Percentiles rank a stretch among this genome's conserved stretches.
phyloP scores from a whole-genome alignment of 2,329 filamentous ascomycete species.

The Trichoderma cornu-damae region DNA sequence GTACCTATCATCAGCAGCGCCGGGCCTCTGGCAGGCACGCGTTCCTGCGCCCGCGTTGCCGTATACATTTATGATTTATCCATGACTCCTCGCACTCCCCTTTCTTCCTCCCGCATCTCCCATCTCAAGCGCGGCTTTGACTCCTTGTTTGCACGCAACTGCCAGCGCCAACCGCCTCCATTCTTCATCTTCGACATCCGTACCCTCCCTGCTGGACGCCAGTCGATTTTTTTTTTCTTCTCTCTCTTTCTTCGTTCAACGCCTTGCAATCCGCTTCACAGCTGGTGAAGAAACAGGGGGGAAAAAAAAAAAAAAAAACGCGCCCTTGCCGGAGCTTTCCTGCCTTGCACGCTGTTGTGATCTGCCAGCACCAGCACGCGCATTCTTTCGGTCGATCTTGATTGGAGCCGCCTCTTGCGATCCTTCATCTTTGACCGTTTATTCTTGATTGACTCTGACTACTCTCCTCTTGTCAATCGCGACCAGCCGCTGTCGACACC shows the following conservation, averaged over 20 bases:
- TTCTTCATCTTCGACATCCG: neutral
- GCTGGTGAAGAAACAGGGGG: too few species aligned
- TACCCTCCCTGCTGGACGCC: neutral
- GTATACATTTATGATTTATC: slow-evolving; percentile 10
- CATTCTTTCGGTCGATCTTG: slow-evolving; percentile 9
- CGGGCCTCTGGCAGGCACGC: slow-evolving; percentile 14
- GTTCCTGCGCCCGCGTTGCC: slow-evolving; percentile 16
- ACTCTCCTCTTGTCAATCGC: slow-evolving; percentile 5
- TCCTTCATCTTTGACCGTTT: neutral
- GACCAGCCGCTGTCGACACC: slow-evolving; percentile 7
- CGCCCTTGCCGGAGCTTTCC: slow-evolving; percentile 7
- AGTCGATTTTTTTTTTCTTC: neutral
- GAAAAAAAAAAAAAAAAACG: too few species aligned
- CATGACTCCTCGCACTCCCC: slow-evolving; percentile 6
- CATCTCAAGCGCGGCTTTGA: slow-evolving; percentile 1
- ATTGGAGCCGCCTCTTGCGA: slow-evolving; percentile 11
- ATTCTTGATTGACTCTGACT: slow-evolving; percentile 3
- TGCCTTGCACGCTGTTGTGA: neutral
- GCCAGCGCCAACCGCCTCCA: neutral
- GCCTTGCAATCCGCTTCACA: neutral
- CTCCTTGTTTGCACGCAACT: neutral
- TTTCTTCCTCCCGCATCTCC: slow-evolving; percentile 8
- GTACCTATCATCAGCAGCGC: too few species aligned
- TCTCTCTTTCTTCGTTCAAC: neutral
- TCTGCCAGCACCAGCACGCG: slow-evolving; percentile 2